Evolutionary conservation across 306 rosid species (phyloP), one percentile per base, ranked within the genome.

Genomic region (Myrica gale): DNA sequence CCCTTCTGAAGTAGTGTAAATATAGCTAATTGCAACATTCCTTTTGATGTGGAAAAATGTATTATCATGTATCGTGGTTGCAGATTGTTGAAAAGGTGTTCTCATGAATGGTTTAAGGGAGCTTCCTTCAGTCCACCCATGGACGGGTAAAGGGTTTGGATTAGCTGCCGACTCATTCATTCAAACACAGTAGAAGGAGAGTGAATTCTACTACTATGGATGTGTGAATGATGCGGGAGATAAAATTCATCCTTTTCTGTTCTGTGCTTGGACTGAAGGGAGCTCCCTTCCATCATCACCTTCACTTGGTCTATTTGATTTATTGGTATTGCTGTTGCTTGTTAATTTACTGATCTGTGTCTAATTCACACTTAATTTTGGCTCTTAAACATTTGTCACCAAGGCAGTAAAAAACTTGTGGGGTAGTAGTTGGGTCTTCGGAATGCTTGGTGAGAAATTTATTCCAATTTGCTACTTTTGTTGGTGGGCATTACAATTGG

Each of bases 251-350:
- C 80, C 87, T 85, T 80, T 84, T 84, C 89, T 82, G 82, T 50
- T 87, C 93, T 85, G 2, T 92, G 91, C 97, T 92, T 92, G 97
- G 97, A 92, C 97, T 92, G 97, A 92, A 92, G 97, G 97, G 97
- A 92, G 97, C 97, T 92, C 97, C 97, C 96, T 92, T 86, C 74
- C 76, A 10, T 72, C 51, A 58, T 75, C 12, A 23, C 41, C 37
- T 68, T 15, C 21, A 12, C 26, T 23, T n/a, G 26, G 5, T 9
- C 1, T 9, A 32, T 32, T 32, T 32, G 37, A 32, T 32, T 32
- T 32, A 32, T 32, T 32, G 3, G 37, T 32, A 32, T 32, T 32
- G 37, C 37, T 32, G 37, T 32, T 32, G 0, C 37, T 68, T 50
- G 17, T 44, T 57, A 4, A 26, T 43, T 19, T 7, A 15, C 42